Evolutionary conservation across 23 red algal genomes (phyloP), one percentile per base, ranked within the genome.

Genomic region (Gracilaria domingensis): DNA sequence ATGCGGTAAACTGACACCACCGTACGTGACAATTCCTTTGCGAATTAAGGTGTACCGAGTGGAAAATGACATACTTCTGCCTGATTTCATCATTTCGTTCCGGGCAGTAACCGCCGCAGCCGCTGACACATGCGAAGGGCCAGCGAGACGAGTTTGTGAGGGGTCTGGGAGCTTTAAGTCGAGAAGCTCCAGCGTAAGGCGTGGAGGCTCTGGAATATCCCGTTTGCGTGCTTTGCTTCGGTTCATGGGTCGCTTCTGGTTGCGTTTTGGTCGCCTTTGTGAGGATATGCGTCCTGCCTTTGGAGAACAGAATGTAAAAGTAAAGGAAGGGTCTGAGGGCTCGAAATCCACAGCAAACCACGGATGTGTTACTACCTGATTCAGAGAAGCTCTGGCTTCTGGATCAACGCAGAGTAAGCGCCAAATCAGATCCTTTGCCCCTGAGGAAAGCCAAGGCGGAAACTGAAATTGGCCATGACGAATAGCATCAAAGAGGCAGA

Each of bases 341-440:
- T 94, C 60, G 39, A 88, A 94, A 12, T 73, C 75, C 13, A 87
- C 44, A 2, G 81, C 84, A 81, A 96, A 96, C 97, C 97, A 99
- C 51, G 93, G 94, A 69, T 99, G 97, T 65, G 77, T 65, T 84
- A 91, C 78, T 30, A 93, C 93, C 65, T 89, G 35, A 35, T 84
- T 62, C 47, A 95, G 78, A 38, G 88, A 88, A 40, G 86, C 82
- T 50, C 97, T 80, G 50, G 89, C 81, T 81, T 96, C 91, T 20
- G 97, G 97, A 66, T 96, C 74, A 80, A 80, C 73, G 53, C 95
- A 88, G 38, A 98, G 55, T 57, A 98, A 58, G 26, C 81, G 59
- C 51, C 84, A 25, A 16, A 95, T 93, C 30, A 98, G 85, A 28
- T 88, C 88, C 80, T 91, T 94, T 32, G 91, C 93, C 9, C 76